Evolutionary conservation across 2,329 filamentous ascomycete species (phyloP).

Genomic region (Pestalotiopsis sp.): DNA sequence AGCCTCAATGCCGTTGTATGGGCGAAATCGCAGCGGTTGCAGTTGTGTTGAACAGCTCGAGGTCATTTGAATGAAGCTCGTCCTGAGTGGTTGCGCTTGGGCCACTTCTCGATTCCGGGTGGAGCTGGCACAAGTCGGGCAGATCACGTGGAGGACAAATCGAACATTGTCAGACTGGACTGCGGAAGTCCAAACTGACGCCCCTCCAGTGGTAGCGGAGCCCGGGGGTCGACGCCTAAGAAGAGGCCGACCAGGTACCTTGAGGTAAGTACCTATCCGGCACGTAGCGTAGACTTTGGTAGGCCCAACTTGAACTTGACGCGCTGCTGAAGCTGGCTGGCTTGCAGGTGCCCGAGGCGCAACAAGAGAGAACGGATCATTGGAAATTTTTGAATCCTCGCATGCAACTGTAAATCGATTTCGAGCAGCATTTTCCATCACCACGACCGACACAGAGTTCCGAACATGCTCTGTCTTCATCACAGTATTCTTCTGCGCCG

Average conservation of each 20-base stretch:
- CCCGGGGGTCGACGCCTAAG: not conserved
- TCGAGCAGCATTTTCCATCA: conserved; percentile 47
- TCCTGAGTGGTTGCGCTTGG: conserved; percentile 13
- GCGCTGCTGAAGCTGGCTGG: not conserved
- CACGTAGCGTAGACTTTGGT: too few species aligned
- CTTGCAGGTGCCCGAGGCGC: not conserved
- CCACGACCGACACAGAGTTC: conserved; percentile 48
- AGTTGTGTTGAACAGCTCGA: conserved; percentile 26
- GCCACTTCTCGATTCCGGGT: conserved; percentile 9
- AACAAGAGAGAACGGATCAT: conserved; percentile 1
- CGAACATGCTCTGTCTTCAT: conserved; percentile 59
- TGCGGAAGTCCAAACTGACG: too few species aligned
- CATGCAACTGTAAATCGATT: conserved; percentile 36
- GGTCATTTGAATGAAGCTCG: conserved; percentile 13
- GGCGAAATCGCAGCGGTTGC: conserved; percentile 29
- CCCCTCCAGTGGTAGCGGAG: not conserved
- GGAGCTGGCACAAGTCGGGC: not conserved
- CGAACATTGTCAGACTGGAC: too few species aligned
- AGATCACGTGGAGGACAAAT: not conserved
- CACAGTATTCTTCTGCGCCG: conserved; percentile 44
- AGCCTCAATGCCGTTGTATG: conserved; percentile 33
- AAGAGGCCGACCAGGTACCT: not conserved
- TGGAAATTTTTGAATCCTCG: conserved; percentile 29
- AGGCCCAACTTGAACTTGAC: not conserved
- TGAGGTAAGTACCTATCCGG: not conserved